These are phyloP conservation scores for Salvia miltiorrhiza DNA, from an alignment of 257 asterid genomes.

Conservation along the genomic window DNA sequence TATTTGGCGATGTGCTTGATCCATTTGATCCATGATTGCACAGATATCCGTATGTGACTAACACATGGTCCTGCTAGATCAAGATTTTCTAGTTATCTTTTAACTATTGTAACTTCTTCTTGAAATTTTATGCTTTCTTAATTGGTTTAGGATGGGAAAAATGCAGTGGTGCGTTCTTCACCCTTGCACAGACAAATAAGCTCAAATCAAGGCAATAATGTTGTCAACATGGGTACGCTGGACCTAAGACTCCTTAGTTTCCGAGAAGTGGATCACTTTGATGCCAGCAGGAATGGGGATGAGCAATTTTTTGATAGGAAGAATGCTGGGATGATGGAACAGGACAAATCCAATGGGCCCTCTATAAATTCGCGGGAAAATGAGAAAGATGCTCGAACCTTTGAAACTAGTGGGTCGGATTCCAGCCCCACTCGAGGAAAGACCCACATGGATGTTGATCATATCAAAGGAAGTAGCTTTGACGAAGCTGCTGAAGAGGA, in stretches of 20 bases:
- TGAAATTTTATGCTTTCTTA: not conserved
- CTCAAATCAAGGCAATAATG: conserved; percentile 33
- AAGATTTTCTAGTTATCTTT: conserved; percentile 2
- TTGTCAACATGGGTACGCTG: conserved; percentile 25
- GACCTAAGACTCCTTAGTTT: conserved; percentile 35
- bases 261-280: conserved; percentile 36
- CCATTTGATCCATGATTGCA: conserved; percentile 13
- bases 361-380: conserved; percentile 31
- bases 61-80: not conserved
- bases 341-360: conserved; percentile 32
- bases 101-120: not conserved
- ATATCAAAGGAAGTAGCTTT: conserved; percentile 43
- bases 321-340: conserved; percentile 35
- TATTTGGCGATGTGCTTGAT: not conserved
- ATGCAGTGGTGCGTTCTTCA: conserved; percentile 36
- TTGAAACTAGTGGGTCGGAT: conserved; percentile 78
- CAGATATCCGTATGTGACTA: conserved; percentile 5
- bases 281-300: conserved; percentile 34
- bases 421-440: conserved; percentile 73
- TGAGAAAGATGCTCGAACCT: conserved; percentile 50
- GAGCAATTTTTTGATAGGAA: conserved; percentile 36
- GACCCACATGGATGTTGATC: conserved; percentile 46
- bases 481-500: conserved; percentile 61
- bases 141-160: conserved; percentile 48
- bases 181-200: conserved; percentile 36